Evolutionary conservation across 2,329 filamentous ascomycete genomes (phyloP), one percentile per base, ranked within the genome.

Genomic region (Botrytis fabae): DNA sequence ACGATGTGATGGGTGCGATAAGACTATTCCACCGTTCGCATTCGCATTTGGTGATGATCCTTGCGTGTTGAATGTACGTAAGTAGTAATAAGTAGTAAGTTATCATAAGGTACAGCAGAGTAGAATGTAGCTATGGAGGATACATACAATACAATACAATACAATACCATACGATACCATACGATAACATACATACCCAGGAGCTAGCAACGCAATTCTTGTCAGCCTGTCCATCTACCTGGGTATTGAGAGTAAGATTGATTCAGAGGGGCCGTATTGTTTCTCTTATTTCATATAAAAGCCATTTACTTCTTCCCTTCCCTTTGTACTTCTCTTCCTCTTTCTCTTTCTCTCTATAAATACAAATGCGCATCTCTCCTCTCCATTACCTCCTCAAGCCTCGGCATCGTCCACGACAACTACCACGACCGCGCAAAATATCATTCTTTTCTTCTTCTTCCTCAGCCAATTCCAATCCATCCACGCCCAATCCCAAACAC

Each of bases 281-380:
- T 40, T 38, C 28, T 38, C 46, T 22, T 18, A 28, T 66, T 44
- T 69, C 25, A n/a, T 65, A 35, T 65, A 48, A 25, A 35, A 1
- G 28, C 32, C 20, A n/a, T 22, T 28, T 25, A 42, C 22, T 28
- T 51, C 25, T 59, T 57, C 22, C 20, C 25, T 59, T 57, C 22
- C n/a, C 20, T 57, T 14, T 32, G 7, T 68, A 28, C 48, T 12
- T 38, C 14, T 59, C 35, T 28, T 10, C 40, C 20, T 82, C 75
- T 85, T 83, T 75, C 85, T 85, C 71, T 82, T 81, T 75, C 85
- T 40, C 25, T 63, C 25, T 83, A 25, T 83, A 69, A 40, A 83
- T 83, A 70, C 46, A 83, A 85, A 79, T 85, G 84, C 75, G 85
- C 85, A 22, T 85, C 82, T 76, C 48, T 22, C 40, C 86, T 82